Conservation (phyloP, 2,329 filamentous ascomycete species). For the Aureobasidium pullulans region DNA sequence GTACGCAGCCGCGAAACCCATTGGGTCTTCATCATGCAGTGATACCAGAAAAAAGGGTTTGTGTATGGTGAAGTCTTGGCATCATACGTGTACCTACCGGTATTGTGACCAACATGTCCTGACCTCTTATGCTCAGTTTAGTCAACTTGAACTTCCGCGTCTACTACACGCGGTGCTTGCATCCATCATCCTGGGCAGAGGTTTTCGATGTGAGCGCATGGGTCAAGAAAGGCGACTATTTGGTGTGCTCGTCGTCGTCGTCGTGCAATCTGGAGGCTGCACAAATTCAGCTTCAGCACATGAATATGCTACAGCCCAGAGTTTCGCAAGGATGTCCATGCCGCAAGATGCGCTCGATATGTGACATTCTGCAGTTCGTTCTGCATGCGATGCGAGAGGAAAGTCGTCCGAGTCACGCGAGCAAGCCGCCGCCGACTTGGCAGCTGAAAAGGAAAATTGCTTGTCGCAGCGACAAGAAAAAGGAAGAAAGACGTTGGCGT, state of each 20-base stretch:
- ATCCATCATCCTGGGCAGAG: no score
- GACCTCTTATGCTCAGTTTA: no score
- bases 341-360: no score
- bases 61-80: background rate
- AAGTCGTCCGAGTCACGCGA: background rate
- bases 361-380: no score
- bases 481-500: background rate
- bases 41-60: background rate
- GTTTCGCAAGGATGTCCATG: background rate
- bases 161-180: no score
- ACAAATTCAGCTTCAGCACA: background rate
- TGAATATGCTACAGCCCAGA: background rate
- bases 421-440: background rate
- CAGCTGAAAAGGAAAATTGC: slow-evolving; percentile 4
- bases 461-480: background rate
- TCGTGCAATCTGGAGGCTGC: no score
- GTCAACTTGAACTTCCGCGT: no score
- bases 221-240: no score
- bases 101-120: no score
- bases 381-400: background rate
- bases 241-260: no score
- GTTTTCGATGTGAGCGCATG: no score
- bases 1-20: background rate
- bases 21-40: background rate
- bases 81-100: background rate